Conservation (phyloP, 2,329 filamentous ascomycete species). For the Neospermospora avenae region DNA sequence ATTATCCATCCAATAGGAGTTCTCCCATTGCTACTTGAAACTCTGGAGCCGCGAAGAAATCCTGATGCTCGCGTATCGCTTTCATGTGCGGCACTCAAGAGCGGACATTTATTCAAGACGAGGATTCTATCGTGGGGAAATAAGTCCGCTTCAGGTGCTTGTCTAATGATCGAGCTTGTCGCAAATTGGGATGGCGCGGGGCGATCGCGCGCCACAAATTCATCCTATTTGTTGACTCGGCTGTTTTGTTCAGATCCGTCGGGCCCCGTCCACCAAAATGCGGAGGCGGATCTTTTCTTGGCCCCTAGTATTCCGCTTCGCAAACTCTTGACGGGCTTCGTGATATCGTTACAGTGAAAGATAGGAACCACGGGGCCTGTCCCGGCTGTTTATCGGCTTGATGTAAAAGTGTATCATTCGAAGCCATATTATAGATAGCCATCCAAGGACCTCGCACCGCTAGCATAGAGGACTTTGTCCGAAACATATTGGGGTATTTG, state of each 20-base stretch:
- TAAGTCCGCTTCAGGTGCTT: not conserved
- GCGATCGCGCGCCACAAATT: not conserved
- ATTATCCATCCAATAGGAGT: slow-evolving; percentile 7
- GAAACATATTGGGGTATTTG: not conserved
- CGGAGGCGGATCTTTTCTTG: not conserved
- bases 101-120: not conserved
- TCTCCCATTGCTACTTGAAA: not conserved
- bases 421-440: not conserved
- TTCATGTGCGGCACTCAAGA: not conserved
- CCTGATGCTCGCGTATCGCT: not conserved
- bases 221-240: slow-evolving; percentile 2
- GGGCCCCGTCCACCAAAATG: not conserved
- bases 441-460: not conserved
- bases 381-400: not conserved
- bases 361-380: not conserved
- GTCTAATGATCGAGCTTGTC: not conserved
- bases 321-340: not conserved
- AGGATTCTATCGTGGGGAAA: not conserved
- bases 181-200: not conserved
- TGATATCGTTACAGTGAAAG: not conserved
- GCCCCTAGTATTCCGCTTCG: not conserved
- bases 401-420: not conserved
- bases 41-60: not conserved
- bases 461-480: not conserved
- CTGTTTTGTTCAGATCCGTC: not conserved